A percentile compares a stretch with the other conserved stretches of the same genome.
These are phyloP conservation scores for Mallotus repandus DNA, from an alignment of 441 rosid species.

Conservation along the genomic window DNA sequence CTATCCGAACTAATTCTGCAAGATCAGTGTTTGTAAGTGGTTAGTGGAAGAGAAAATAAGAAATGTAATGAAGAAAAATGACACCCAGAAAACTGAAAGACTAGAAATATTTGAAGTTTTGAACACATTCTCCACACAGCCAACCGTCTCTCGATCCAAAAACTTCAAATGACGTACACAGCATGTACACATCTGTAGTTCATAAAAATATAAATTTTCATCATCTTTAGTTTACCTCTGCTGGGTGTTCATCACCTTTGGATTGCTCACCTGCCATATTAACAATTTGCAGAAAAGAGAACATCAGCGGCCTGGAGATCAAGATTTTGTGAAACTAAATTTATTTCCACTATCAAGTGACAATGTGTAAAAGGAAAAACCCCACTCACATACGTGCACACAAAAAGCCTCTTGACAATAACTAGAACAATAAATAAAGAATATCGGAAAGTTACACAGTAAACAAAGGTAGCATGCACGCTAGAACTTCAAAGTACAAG, in stretches of 20 bases:
- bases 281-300: conserved; percentile 18
- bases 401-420: neutral
- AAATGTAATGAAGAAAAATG: neutral
- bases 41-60: neutral
- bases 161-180: neutral
- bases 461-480: neutral
- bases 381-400: too few relatives aligned
- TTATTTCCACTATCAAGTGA: conserved; percentile 5
- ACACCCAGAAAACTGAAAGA: neutral
- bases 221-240: conserved; percentile 44
- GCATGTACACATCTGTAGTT: neutral
- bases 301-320: conserved; percentile 9
- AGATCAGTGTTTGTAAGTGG: conserved; percentile 5
- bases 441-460: neutral
- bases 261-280: conserved; percentile 60
- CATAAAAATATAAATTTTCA: neutral
- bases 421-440: too few relatives aligned
- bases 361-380: neutral
- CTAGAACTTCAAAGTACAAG: neutral
- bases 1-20: conserved; percentile 36
- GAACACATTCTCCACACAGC: neutral
- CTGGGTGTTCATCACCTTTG: conserved; percentile 53
- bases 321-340: conserved; percentile 1
- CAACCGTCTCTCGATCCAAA: neutral
- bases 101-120: too few relatives aligned